phyloP scores from a whole-genome alignment of 73 alveolate genomes.

The Breviolum minutum region DNA sequence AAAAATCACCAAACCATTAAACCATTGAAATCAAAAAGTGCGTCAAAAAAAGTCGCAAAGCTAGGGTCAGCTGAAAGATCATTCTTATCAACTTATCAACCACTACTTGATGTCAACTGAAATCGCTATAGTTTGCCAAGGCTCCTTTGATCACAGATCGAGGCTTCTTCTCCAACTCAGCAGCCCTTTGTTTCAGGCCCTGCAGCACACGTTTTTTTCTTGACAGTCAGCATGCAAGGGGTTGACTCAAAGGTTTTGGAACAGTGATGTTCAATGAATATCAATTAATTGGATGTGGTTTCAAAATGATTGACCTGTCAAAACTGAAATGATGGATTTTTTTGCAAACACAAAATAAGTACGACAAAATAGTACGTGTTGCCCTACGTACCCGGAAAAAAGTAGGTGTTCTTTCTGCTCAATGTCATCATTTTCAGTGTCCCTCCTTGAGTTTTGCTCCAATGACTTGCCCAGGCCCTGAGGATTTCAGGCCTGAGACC shows the following conservation, averaged over 20 bases:
- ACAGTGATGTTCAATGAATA: too few species aligned
- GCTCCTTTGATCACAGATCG: constrained; percentile 85
- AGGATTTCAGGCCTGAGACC: constrained; percentile 30
- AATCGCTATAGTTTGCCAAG: background rate
- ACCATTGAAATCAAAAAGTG: background rate
- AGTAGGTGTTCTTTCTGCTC: background rate
- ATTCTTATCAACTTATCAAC: background rate
- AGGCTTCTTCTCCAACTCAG: constrained; percentile 87
- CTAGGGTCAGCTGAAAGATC: background rate
- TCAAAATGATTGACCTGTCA: too few species aligned
- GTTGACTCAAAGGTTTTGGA: too few species aligned
- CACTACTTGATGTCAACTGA: background rate
- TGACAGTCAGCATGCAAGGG: background rate
- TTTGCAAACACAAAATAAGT: background rate
- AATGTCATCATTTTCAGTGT: background rate
- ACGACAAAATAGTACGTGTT: background rate
- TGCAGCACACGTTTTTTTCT: background rate
- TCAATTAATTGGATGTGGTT: too few species aligned
- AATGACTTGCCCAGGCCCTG: constrained; percentile 86
- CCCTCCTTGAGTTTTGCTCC: constrained; percentile 83
- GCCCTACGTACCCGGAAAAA: background rate
- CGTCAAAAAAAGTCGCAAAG: background rate
- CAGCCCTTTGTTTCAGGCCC: constrained; percentile 88
- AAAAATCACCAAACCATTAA: too few species aligned
- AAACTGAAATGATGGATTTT: too few species aligned